A percentile compares a stretch with the other conserved stretches of the same genome.
Conservation (phyloP, 2,329 filamentous ascomycete genomes). For the Knufia fluminis region DNA sequence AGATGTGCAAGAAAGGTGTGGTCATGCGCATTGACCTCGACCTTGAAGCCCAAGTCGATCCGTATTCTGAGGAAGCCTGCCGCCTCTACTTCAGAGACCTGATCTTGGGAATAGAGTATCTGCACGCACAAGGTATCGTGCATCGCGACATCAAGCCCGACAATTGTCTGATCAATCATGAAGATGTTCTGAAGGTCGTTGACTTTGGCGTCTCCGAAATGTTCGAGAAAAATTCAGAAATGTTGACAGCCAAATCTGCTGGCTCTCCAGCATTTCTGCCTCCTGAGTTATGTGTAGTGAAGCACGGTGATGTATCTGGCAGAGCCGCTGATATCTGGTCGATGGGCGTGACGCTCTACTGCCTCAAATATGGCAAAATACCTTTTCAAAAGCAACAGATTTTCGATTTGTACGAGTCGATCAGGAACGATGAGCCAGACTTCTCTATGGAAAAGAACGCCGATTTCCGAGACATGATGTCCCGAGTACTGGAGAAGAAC, state of each 20-base stretch:
- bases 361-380: conserved; percentile 76
- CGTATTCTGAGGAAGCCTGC: conserved; percentile 73
- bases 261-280: conserved; percentile 92
- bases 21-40: conserved; percentile 94
- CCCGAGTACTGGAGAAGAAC: conserved; percentile 70
- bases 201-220: conserved; percentile 99
- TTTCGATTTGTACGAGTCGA: conserved; percentile 81
- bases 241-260: conserved; percentile 87
- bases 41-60: conserved; percentile 69
- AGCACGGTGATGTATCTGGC: conserved; percentile 79
- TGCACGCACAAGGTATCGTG: conserved; percentile 89
- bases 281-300: conserved; percentile 80
- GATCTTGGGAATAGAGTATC: conserved; percentile 87
- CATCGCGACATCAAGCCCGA: conserved; percentile 98
- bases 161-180: conserved; percentile 80
- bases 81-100: conserved; percentile 91
- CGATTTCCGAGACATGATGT: conserved; percentile 66
- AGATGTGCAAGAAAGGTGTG: conserved; percentile 97
- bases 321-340: conserved; percentile 94
- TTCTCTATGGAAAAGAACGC: conserved; percentile 57
- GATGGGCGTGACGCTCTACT: conserved; percentile 93
- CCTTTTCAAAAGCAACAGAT: conserved; percentile 75
- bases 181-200: conserved; percentile 91
- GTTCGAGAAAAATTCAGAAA: conserved; percentile 79
- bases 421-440: conserved; percentile 59